These are phyloP conservation scores for Lasiodiplodia sp. DNA, from an alignment of 2,329 filamentous ascomycete genomes.

Conservation along the genomic window DNA sequence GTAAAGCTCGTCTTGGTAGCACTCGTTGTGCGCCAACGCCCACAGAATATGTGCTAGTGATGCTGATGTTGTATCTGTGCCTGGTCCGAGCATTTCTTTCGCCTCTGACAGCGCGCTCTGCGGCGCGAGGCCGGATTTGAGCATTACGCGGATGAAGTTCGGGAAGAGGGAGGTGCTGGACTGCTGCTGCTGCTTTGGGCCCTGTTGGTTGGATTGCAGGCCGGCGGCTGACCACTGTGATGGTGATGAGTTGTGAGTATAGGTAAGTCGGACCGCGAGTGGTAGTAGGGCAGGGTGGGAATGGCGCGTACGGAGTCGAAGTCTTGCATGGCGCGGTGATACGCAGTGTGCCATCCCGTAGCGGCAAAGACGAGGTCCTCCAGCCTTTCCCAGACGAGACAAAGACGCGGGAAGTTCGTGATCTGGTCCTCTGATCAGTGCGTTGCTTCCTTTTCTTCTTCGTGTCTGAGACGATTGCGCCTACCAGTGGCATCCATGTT, in stretches of 20 bases:
- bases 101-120: slow-evolving; percentile 3
- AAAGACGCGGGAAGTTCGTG: slow-evolving; percentile 1
- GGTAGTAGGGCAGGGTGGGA: background rate
- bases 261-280: background rate
- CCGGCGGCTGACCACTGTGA: background rate
- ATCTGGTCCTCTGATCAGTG: background rate
- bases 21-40: slow-evolving; percentile 10
- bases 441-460: background rate
- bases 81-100: slow-evolving; percentile 14
- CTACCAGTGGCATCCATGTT: slow-evolving; percentile 9
- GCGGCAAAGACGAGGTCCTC: background rate
- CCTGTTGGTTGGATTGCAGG: background rate
- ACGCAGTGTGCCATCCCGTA: background rate
- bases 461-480: background rate
- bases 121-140: slow-evolving; percentile 5
- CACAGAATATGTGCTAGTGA: slow-evolving; percentile 12
- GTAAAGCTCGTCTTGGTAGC: slow-evolving; percentile 7
- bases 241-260: background rate
- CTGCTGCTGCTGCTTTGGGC: background rate
- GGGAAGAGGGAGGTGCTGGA: background rate
- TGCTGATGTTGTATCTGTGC: slow-evolving; percentile 8
- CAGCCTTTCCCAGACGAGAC: slow-evolving; percentile 6
- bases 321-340: background rate
- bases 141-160: slow-evolving; percentile 12
- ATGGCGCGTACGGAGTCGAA: slow-evolving; percentile 1